Conservation (phyloP, 768 basidiomycete species). For the Leccinum aurantiacum region DNA sequence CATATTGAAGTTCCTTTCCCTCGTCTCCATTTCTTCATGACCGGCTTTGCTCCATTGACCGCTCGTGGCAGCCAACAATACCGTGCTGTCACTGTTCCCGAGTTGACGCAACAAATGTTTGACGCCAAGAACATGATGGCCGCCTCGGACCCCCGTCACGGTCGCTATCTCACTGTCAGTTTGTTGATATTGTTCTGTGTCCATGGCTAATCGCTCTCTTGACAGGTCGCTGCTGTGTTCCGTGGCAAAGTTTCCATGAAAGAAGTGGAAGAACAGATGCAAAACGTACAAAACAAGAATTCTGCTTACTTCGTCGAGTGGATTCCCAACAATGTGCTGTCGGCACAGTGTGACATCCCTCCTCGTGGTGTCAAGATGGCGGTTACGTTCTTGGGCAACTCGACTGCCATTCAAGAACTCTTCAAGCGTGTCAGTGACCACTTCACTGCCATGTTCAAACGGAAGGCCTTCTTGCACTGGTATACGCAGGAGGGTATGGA, state of each 20-base stretch:
- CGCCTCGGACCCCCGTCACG: conserved; percentile 94
- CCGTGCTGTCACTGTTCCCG: conserved; percentile 95
- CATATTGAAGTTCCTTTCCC: conserved; percentile 81
- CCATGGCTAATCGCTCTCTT: not conserved
- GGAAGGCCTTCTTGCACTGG: conserved; percentile 99
- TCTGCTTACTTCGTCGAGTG: conserved; percentile 98
- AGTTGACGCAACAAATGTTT: conserved; percentile 99
- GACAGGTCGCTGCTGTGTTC: conserved; percentile 90
- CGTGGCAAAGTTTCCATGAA: conserved; percentile 99
- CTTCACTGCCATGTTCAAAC: conserved; percentile 99
- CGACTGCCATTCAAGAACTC: conserved; percentile 94
- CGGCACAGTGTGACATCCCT: conserved; percentile 97
- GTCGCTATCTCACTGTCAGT: conserved; percentile 92
- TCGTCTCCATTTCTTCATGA: conserved; percentile 99
- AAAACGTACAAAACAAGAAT: conserved; percentile 96
- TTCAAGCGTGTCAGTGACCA: conserved; percentile 99
- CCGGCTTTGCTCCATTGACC: conserved; percentile 92
- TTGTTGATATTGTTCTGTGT: not conserved
- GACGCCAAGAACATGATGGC: conserved; percentile 99
- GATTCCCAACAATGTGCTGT: conserved; percentile 99
- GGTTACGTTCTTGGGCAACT: conserved; percentile 97
- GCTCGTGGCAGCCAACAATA: conserved; percentile 93
- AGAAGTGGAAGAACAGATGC: conserved; percentile 99
- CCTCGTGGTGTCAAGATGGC: conserved; percentile 96
- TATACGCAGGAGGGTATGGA: conserved; percentile 99